Evolutionary conservation across 1,284 basidiomycete species (phyloP).

Genomic region (Farysia itapuensis): DNA sequence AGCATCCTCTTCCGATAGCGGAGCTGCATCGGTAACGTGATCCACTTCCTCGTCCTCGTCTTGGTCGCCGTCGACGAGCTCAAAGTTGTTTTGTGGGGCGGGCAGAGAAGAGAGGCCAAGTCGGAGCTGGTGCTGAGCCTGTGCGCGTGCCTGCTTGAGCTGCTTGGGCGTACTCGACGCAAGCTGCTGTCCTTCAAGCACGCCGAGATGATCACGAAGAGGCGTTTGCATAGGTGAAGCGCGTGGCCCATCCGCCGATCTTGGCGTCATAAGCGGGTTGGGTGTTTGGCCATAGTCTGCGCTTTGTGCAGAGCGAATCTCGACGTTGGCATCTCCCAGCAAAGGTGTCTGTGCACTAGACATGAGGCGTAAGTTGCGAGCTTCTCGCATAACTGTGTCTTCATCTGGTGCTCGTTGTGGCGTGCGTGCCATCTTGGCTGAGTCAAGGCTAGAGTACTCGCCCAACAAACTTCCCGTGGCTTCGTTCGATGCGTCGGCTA

Average conservation of each 20-base stretch:
- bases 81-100: conserved; percentile 95
- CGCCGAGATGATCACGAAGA: conserved; percentile 82
- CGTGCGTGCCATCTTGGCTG: conserved; percentile 85
- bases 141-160: conserved; percentile 19
- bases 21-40: conserved; percentile 1
- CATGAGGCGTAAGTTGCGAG: conserved; percentile 91
- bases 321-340: conserved; percentile 93
- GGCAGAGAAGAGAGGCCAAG: conserved; percentile 83
- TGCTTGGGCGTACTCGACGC: conserved; percentile 41
- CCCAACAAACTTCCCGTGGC: conserved; percentile 83
- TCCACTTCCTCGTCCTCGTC: conserved; percentile 9
- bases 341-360: conserved; percentile 88
- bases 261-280: conserved; percentile 82
- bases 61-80: conserved; percentile 76
- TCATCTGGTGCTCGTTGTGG: conserved; percentile 83
- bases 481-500: conserved; percentile 68
- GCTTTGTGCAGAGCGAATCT: background rate
- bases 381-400: conserved; percentile 76
- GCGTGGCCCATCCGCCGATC: conserved; percentile 10
- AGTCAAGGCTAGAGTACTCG: conserved; percentile 86
- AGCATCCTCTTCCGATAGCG: conserved; percentile 67
- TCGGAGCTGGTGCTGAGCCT: conserved; percentile 66
- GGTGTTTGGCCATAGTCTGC: conserved; percentile 71
- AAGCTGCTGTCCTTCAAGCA: conserved; percentile 66
- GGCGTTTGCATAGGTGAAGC: conserved; percentile 82